phyloP scores from a whole-genome alignment of 176 grass and related monocot species.

The Saccharum officinarum region DNA sequence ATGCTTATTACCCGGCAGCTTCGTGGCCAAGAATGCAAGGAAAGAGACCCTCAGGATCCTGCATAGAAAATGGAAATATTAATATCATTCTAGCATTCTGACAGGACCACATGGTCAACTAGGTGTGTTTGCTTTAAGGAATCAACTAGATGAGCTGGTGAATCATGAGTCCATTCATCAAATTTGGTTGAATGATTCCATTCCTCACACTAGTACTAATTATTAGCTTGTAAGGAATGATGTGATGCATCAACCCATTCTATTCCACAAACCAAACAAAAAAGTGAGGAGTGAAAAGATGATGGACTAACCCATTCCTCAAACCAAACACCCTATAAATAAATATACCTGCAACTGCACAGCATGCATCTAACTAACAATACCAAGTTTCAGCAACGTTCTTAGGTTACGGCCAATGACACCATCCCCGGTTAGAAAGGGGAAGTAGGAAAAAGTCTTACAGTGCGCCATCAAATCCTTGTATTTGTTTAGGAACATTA shows the following conservation, averaged over 20 bases:
- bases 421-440: neutral
- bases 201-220: too few species aligned
- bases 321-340: neutral
- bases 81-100: neutral
- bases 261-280: too few species aligned
- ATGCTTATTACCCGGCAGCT: constrained; percentile 81
- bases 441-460: neutral
- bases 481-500: neutral
- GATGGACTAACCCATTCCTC: too few species aligned
- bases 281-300: too few species aligned
- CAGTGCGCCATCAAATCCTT: neutral
- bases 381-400: neutral
- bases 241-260: too few species aligned
- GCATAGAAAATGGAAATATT: constrained; percentile 25
- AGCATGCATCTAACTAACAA: neutral
- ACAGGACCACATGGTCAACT: neutral
- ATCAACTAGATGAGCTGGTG: too few species aligned
- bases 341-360: neutral
- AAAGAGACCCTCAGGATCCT: constrained; percentile 99
- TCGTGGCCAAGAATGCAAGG: constrained; percentile 99
- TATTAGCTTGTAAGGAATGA: too few species aligned
- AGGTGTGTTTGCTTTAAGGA: neutral
- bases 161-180: too few species aligned
- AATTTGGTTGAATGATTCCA: too few species aligned
- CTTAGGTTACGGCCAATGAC: neutral